These are phyloP conservation scores for Paxillus ammoniavirescens DNA, from an alignment of 768 basidiomycete genomes.

Conservation along the genomic window DNA sequence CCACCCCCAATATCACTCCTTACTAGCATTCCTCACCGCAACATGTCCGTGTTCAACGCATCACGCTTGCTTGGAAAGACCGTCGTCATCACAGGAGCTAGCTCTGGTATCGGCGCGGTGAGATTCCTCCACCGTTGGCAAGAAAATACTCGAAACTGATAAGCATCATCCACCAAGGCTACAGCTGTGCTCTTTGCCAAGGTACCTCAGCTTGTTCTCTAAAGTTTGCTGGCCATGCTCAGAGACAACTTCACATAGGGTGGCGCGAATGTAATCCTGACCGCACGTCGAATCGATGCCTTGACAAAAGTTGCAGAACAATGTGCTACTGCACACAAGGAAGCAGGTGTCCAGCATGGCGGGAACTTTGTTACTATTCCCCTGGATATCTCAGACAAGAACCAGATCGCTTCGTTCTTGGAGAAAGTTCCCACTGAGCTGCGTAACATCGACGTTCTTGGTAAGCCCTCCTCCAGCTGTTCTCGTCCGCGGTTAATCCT, in stretches of 20 bases:
- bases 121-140: slow-evolving; percentile 25
- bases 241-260: slow-evolving; percentile 43
- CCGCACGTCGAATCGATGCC: slow-evolving; percentile 75
- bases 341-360: slow-evolving; percentile 69
- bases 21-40: slow-evolving; percentile 6
- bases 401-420: slow-evolving; percentile 66
- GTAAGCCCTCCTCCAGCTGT: slow-evolving; percentile 39
- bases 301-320: slow-evolving; percentile 68
- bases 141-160: background rate
- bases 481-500: background rate
- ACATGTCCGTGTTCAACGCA: slow-evolving; percentile 81
- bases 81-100: slow-evolving; percentile 87
- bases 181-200: slow-evolving; percentile 89
- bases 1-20: background rate
- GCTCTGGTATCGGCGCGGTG: slow-evolving; percentile 87
- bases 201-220: slow-evolving; percentile 41
- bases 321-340: slow-evolving; percentile 68
- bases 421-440: slow-evolving; percentile 70
- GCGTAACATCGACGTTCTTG: slow-evolving; percentile 77
- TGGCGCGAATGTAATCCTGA: slow-evolving; percentile 84
- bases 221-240: background rate
- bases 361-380: slow-evolving; percentile 72
- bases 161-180: slow-evolving; percentile 46
- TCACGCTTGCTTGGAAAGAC: slow-evolving; percentile 81
- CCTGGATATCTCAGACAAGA: slow-evolving; percentile 78